Evolutionary conservation across 202 grass and related monocot species (phyloP).

Genomic region (Hordeum pubiflorum): DNA sequence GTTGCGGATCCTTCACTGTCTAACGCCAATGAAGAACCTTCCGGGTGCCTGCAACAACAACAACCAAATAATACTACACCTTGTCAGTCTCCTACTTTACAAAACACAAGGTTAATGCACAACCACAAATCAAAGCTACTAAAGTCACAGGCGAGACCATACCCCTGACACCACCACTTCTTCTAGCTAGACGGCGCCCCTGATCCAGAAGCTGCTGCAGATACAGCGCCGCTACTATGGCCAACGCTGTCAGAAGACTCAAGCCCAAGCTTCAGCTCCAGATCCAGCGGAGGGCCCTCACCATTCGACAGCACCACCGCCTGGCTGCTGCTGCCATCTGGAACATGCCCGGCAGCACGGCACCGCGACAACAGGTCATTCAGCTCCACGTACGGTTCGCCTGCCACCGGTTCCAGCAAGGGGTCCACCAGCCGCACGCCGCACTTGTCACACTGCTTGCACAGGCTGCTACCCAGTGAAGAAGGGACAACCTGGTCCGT

Average conservation of each 20-base stretch:
- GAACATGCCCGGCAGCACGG: neutral
- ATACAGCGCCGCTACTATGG: neutral
- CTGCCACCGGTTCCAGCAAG: conserved; percentile 9
- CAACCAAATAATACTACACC: neutral
- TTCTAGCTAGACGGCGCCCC: neutral
- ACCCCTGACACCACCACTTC: neutral
- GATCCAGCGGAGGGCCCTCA: neutral
- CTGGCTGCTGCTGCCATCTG: neutral
- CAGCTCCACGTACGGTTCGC: conserved; percentile 44
- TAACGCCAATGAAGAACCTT: too few relatives aligned
- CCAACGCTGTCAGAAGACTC: neutral
- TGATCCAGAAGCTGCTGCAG: neutral
- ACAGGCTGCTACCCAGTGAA: neutral
- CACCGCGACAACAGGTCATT: conserved; percentile 31
- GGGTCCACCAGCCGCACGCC: neutral
- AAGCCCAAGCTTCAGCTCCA: neutral
- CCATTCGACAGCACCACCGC: neutral
- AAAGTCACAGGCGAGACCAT: neutral
- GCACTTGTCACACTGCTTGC: neutral
- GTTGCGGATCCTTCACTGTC: neutral
- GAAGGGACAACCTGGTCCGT: neutral
- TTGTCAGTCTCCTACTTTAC: neutral
- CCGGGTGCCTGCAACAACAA: too few relatives aligned
- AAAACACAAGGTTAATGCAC: neutral
- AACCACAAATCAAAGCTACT: neutral